These are phyloP conservation scores for Cercospora sp. DNA, from an alignment of 2,329 filamentous ascomycete species.

Conservation along the genomic window DNA sequence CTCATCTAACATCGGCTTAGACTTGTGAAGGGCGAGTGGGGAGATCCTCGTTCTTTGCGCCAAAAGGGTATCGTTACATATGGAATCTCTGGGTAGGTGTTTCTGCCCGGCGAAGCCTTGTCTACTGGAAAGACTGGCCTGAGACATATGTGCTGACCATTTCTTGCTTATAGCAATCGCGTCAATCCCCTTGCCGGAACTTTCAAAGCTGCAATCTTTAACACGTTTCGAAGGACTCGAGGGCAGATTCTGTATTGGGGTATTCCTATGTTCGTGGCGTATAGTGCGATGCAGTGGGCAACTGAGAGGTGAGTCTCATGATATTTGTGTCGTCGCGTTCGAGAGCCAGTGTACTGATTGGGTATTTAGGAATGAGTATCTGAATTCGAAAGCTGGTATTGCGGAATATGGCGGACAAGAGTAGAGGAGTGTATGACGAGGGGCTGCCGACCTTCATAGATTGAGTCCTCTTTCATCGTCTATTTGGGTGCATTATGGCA, in stretches of 20 bases:
- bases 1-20: background rate
- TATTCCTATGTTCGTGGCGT: conserved; percentile 74
- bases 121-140: too few relatives aligned
- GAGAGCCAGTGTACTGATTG: conserved; percentile 2
- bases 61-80: conserved; percentile 68
- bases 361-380: conserved; percentile 67
- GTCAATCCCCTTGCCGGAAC: conserved; percentile 82
- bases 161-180: conserved; percentile 61
- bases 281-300: conserved; percentile 86
- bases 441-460: too few relatives aligned
- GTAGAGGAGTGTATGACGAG: background rate
- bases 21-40: conserved; percentile 21
- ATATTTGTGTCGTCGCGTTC: background rate
- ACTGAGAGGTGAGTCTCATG: conserved; percentile 67
- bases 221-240: conserved; percentile 83
- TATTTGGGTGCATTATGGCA: too few relatives aligned
- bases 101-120: too few relatives aligned
- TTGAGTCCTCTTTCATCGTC: too few relatives aligned
- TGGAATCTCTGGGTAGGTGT: conserved; percentile 66
- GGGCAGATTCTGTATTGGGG: conserved; percentile 85
- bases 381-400: conserved; percentile 75
- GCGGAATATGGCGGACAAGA: conserved; percentile 49
- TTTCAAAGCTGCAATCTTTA: conserved; percentile 83
- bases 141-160: background rate
- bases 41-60: conserved; percentile 39